Base-by-base conservation (phyloP, 2,329 filamentous ascomycete genomes). In the Beauveria rudraprayagi region DNA sequence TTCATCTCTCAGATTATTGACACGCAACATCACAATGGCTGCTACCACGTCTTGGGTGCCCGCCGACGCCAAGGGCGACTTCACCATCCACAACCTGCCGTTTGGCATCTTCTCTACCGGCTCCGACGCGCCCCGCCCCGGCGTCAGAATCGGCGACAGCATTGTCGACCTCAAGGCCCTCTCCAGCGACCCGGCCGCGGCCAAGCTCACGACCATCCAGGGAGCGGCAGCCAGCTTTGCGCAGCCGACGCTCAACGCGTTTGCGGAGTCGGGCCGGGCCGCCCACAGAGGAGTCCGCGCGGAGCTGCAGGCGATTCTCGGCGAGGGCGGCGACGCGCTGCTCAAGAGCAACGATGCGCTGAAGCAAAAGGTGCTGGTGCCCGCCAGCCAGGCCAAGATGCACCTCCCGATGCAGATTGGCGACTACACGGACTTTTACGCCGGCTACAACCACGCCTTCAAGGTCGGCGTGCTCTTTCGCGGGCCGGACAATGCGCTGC, bases 401-500 rank as follows among this genome's bases (percentile, higher is more conserved):
- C 89, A 92, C 65, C 67, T 93, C 1, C 90, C 90, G 1, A 83
- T 94, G 78, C 77, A 82, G 43, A 90, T 93, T 67, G 88, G 89
- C 37, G 90, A 93, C 70, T 93, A 93, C 71, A 91, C 90, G 2
- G 90, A 94, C 70, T 94, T 93, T 75, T 94, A 90, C 69, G 90
- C 88, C 16, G 89, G 90, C 54, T 76, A 87, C 67, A 87, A 92
- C 69, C 90, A 94, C 73, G 90, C 90, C 5, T 89, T 85, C 76
- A 76, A 75, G 66, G 79, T 89, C 9, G 89, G 89, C 4, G 81
- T 84, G 1, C 79, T 92, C 24, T 91, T 93, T 75, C 84, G 90
- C 40, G 89, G 88, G 0, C 82, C 86, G 0, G 80, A 82, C 17
- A 90, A 91, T 66, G 89, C 89, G 0, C 77, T 94, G 22, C 88